Percentiles rank a stretch among this genome's conserved stretches.
Conservation (phyloP, 257 asterid species). For the Lycium ferocissimum region DNA sequence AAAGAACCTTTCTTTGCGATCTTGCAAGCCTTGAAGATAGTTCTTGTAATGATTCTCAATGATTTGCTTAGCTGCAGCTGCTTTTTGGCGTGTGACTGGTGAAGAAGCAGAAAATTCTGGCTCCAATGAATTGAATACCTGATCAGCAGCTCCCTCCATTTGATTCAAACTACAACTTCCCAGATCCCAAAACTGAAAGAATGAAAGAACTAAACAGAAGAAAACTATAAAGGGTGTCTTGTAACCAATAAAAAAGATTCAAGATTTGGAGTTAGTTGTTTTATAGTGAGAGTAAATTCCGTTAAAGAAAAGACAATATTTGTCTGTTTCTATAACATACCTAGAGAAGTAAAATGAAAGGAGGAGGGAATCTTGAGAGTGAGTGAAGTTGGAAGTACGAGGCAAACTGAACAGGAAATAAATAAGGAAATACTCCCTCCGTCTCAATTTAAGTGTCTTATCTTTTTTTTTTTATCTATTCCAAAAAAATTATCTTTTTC, state of each 20-base stretch:
- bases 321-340: neutral
- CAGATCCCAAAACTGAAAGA: constrained; percentile 2
- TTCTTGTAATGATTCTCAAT: constrained; percentile 98
- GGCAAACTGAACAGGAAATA: neutral
- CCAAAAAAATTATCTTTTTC: too few relatives aligned
- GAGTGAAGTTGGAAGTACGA: neutral
- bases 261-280: neutral
- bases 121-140: constrained; percentile 54
- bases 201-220: neutral
- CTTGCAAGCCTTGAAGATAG: constrained; percentile 86
- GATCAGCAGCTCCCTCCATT: constrained; percentile 41
- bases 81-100: constrained; percentile 91
- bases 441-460: too few relatives aligned
- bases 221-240: neutral
- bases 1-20: constrained; percentile 83
- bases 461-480: too few relatives aligned
- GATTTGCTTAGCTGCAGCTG: constrained; percentile 92
- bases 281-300: constrained; percentile 1
- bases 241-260: neutral
- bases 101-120: constrained; percentile 86
- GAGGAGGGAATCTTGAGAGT: constrained; percentile 13
- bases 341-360: neutral
- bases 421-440: neutral
- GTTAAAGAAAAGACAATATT: neutral
- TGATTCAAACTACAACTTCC: constrained; percentile 4